These are phyloP conservation scores for Panicum virgatum DNA, from an alignment of 202 grass and related monocot species.

Conservation along the genomic window DNA sequence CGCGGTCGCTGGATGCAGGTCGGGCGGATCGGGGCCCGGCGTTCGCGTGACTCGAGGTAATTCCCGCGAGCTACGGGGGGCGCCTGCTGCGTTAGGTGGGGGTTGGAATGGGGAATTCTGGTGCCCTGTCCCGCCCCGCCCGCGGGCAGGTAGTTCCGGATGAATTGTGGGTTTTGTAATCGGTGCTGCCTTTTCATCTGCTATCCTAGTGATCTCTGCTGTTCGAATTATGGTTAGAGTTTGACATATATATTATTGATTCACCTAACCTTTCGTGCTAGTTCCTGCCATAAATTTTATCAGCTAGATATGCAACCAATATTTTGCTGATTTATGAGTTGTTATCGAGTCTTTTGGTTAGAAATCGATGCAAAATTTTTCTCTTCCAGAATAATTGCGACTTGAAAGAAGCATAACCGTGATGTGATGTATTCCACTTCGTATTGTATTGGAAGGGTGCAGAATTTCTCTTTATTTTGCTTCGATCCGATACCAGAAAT, in stretches of 20 bases:
- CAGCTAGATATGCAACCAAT: background rate
- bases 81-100: background rate
- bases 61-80: background rate
- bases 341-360: background rate
- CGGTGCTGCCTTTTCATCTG: background rate
- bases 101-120: background rate
- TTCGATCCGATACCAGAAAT: slow-evolving; percentile 2
- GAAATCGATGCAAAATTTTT: background rate
- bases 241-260: background rate
- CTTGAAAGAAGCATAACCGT: background rate
- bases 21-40: background rate
- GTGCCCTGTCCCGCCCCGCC: background rate
- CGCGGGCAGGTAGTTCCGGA: background rate
- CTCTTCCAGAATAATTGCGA: background rate
- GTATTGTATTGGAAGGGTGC: background rate
- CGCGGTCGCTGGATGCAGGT: background rate
- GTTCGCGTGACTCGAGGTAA: slow-evolving; percentile 39
- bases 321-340: background rate
- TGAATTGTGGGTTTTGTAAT: slow-evolving; percentile 16
- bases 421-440: background rate
- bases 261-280: background rate
- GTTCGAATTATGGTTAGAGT: background rate
- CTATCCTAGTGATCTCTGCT: background rate
- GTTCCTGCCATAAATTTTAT: background rate
- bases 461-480: slow-evolving; percentile 25